phyloP scores from a whole-genome alignment of 495 filamentous ascomycete species.

The Annulohypoxylon nitens region DNA sequence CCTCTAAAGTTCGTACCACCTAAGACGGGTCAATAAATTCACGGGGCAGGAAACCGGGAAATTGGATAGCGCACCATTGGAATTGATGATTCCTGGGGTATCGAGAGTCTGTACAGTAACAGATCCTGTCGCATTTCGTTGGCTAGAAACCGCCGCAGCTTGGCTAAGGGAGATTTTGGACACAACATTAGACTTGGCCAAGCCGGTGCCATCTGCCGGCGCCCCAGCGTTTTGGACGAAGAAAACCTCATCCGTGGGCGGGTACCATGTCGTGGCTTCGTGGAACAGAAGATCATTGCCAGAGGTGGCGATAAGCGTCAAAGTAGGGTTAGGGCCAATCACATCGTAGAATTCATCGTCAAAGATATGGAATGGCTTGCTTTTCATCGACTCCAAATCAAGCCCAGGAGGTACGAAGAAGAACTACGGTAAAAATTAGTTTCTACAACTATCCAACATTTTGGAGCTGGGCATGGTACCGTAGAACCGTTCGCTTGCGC shows the following conservation, averaged over 20 bases:
- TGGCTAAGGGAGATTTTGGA: constrained; percentile 63
- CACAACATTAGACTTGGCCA: constrained; percentile 65
- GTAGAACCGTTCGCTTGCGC: constrained; percentile 42
- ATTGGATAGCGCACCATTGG: constrained; percentile 57
- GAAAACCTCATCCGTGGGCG: constrained; percentile 64
- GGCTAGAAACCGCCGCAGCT: constrained; percentile 54
- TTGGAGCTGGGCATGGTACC: constrained; percentile 34
- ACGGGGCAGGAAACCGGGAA: not conserved
- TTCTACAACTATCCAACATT: not conserved
- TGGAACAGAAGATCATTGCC: constrained; percentile 62
- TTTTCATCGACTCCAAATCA: constrained; percentile 47
- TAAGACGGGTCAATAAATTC: constrained; percentile 32
- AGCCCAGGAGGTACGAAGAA: constrained; percentile 57
- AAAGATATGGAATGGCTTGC: constrained; percentile 62
- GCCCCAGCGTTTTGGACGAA: constrained; percentile 66
- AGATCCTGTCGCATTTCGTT: constrained; percentile 57
- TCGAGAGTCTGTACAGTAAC: constrained; percentile 56
- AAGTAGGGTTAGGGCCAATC: constrained; percentile 57
- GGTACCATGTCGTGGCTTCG: constrained; percentile 66
- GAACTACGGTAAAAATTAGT: constrained; percentile 38
- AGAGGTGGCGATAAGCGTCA: constrained; percentile 58
- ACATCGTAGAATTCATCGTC: constrained; percentile 60
- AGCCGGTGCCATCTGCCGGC: constrained; percentile 60
- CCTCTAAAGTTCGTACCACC: constrained; percentile 64
- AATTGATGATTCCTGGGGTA: constrained; percentile 60